Evolutionary conservation across 495 filamentous ascomycete genomes (phyloP), one percentile per base, ranked within the genome.

Genomic region (Annulohypoxylon bovei): DNA sequence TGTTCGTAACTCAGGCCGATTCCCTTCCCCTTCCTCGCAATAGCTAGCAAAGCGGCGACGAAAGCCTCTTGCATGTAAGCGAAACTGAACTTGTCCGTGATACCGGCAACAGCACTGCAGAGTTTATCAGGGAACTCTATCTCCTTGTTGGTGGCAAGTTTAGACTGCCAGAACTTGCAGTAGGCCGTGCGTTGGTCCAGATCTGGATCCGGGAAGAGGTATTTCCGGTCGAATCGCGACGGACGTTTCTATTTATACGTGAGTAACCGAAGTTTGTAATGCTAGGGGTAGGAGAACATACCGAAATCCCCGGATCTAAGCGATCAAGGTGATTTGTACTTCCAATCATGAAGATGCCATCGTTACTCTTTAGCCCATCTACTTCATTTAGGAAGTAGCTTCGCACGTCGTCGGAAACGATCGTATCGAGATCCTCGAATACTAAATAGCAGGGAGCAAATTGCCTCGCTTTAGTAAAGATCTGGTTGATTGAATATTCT

Each of bases 21-120:
- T 14, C 49, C 49, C 7, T 52, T 27, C 14, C 16, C 49, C 14
- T 20, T 52, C 25, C 49, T 52, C 14, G 49, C 49, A 32, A 52
- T 52, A 9, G 49, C 49, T 32, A 52, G n/a, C 49, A 52, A 20
- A 8, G 49, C 25, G 27, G 49, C 49, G 3, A 52, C 49, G 28
- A 52, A 52, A 14, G 49, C 49, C 27, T 52, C 49, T 52, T 52
- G 49, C 49, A 52, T 52, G 27, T 52, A 52, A n/a, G 49, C 49
- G 11, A 52, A 52, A 9, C 49, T 52, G n/a, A 52, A 52, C 25
- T 52, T 20, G 8, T 52, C 25, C 9, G 49, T 52, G 27, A 52
- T 52, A 7, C 16, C 49, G 4, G 49, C 27, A 32, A 52, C 32
- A 1, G 49, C 49, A 18, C 2, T 6, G 8, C 49, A 52, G 4